Evolutionary conservation across 805 yeast genomes (phyloP), one percentile per base, ranked within the genome.

Genomic region (Hanseniaspora valbyensis): DNA sequence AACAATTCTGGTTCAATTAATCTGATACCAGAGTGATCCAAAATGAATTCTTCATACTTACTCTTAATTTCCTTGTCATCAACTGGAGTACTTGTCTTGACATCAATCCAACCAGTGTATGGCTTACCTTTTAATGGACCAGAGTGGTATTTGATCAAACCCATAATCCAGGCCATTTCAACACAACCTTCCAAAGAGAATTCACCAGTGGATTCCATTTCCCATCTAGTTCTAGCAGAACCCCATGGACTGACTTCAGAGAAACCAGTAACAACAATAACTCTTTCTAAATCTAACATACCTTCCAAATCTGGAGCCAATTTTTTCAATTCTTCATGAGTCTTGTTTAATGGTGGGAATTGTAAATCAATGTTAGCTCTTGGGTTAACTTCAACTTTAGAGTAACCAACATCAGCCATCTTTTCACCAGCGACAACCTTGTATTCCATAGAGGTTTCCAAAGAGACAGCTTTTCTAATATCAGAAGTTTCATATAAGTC

Each of bases 111-210:
- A 60, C 97, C 97, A 43, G 92, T 74, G 73, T 89, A 89, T 61
- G 88, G 90, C 66, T 81, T 80, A 42, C 69, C 69, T 57, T 65
- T 65, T 55, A 65, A 55, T 55, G 64, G 64, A 71, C 96, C 97
- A 59, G 86, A 85, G 72, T 85, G 92, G 72, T 92, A 92, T 71
- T 86, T 87, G 72, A 92, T 89, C 65, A 84, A 77, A 58, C 96
- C 96, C 97, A 92, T 92, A 60, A 92, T 89, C 96, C 97, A 92
- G 44, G 99, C 97, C 95, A 92, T 89, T 73, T 92, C 98, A 64
- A 92, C 83, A 64, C 96, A 83, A 63, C 98, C 98, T 71, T 92
- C 98, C 60, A 92, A 73, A 9, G 96, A 89, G 70, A 92, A 92
- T 64, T 84, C 87, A 62, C 98, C 98, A 54, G 67, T 58, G 42